Base-by-base conservation (phyloP, 2,329 filamentous ascomycete species). In the Dothiorella sarmentorum region DNA sequence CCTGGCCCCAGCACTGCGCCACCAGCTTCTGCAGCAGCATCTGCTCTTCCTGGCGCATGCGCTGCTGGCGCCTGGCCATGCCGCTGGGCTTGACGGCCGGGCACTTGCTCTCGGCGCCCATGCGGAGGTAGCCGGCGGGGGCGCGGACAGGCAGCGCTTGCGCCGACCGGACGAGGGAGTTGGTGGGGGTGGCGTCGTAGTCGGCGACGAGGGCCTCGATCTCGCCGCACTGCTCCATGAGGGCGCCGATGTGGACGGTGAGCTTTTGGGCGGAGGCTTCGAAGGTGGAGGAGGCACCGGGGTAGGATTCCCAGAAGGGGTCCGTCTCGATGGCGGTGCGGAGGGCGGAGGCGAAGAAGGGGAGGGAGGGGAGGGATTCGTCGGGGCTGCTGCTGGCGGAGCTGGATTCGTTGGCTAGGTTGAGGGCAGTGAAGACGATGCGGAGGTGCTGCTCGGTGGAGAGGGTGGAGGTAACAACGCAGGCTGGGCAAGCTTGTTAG, bases 361-460 rank as follows among this genome's bases (percentile, higher is more conserved):
- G 17, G 60, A 60, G 31, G 61, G 61, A 15, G 60, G 62, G 40
- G 58, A 64, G 55, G 42, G 52, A 62, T 71, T 9, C 70, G 67
- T 13, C 68, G 66, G 52, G 69, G 67, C 18, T 70, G 64, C 18
- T 70, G 64, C 11, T 67, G 68, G 63, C 69, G 68, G 11, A 67
- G 66, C 49, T 69, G 49, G 73, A 69, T 10, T 57, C 55, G 33
- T 73, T 73, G 56, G 76, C 77, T 7, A 80, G 72, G 24, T 78
- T 70, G 33, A 75, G 76, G 6, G 78, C 77, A n/a, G 77, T 75
- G 59, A 79, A 74, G 9, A 76, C 74, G 22, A 79, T 65, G 49
- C 77, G 72, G 56, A 80, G 73, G 27, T 77, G 75, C 45, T 75
- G 77, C 63, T 80, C 78, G 4, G 76, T 78, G 63, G 75, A 75